Conservation (phyloP, 1,284 basidiomycete genomes). For the Heterobasidion occidentale region DNA sequence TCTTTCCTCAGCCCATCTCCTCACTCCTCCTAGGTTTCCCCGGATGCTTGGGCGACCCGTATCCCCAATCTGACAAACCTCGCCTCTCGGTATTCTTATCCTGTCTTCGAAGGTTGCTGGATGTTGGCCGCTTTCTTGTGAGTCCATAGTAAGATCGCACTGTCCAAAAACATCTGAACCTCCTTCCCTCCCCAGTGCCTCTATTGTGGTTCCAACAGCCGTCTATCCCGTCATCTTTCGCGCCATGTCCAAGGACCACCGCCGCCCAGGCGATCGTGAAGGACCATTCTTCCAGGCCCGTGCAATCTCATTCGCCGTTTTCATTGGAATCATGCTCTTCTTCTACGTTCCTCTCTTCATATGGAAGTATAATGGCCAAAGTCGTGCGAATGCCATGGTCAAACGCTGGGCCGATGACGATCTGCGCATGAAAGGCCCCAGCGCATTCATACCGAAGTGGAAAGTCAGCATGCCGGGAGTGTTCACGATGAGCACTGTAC, state of each 20-base stretch:
- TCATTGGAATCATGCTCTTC: constrained; percentile 30
- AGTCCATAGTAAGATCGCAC: constrained; percentile 8
- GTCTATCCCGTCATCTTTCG: constrained; percentile 29
- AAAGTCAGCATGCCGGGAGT: constrained; percentile 34
- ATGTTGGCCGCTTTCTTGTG: constrained; percentile 32
- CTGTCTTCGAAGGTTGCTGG: constrained; percentile 39
- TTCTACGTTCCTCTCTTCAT: constrained; percentile 35
- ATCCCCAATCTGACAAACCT: constrained; percentile 29
- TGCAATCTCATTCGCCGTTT: constrained; percentile 28
- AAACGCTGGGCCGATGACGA: constrained; percentile 37
- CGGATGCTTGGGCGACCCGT: constrained; percentile 37
- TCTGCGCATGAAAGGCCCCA: constrained; percentile 19
- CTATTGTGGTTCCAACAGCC: constrained; percentile 33
- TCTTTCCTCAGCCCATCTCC: background rate
- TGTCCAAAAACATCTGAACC: background rate
- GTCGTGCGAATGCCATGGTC: constrained; percentile 30
- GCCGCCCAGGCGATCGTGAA: constrained; percentile 6
- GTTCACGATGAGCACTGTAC: constrained; percentile 29
- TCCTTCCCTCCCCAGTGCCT: constrained; percentile 20
- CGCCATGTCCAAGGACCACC: constrained; percentile 14
- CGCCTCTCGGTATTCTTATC: constrained; percentile 35
- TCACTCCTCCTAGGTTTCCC: constrained; percentile 26
- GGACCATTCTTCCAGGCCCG: constrained; percentile 27
- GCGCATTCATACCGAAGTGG: constrained; percentile 33
- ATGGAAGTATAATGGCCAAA: constrained; percentile 44